Evolutionary conservation across 305 asterid genomes (phyloP).

Genomic region (Solanum hybrid): DNA sequence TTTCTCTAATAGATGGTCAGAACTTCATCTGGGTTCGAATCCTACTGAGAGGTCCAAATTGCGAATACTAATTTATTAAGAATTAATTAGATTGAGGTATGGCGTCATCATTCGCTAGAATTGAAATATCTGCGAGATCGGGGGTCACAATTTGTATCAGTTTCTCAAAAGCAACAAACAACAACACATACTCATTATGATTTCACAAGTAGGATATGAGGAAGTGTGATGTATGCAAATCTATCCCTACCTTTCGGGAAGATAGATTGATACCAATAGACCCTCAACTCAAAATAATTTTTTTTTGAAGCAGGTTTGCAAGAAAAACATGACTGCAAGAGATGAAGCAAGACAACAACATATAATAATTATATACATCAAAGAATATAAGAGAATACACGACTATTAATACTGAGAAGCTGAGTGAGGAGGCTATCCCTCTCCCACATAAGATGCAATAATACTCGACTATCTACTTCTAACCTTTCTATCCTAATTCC

Average conservation of each 20-base stretch:
- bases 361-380: background rate
- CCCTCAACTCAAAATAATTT: background rate
- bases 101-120: too few species aligned
- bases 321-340: background rate
- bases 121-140: too few species aligned
- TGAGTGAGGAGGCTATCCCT: background rate
- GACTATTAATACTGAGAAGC: background rate
- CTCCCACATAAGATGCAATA: background rate
- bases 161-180: background rate
- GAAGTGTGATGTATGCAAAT: background rate
- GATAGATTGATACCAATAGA: background rate
- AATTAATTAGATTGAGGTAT: too few species aligned
- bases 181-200: background rate
- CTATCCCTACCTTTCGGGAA: background rate
- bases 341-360: background rate
- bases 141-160: too few species aligned
- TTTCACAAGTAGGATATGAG: background rate
- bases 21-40: too few species aligned
- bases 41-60: too few species aligned
- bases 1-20: too few species aligned
- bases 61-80: background rate
- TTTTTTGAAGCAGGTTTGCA: background rate
- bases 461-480: background rate
- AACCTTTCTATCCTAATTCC: background rate
- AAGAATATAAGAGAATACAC: background rate